phyloP scores from a whole-genome alignment of 345 rosid genomes.

The Dovyalis caffra region DNA sequence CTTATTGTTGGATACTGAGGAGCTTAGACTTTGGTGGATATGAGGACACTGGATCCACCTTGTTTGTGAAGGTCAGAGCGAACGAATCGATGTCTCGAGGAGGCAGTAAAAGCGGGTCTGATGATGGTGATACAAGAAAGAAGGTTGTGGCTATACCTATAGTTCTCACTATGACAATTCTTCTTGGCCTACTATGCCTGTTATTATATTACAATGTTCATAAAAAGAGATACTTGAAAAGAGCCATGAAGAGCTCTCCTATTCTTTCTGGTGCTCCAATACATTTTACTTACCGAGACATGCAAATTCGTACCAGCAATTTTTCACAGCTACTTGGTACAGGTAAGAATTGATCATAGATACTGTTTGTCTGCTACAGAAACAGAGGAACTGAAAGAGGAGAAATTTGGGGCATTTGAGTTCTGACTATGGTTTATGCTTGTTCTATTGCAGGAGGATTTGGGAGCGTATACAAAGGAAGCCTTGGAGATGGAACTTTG shows the following conservation, averaged over 20 bases:
- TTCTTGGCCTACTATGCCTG: conserved; percentile 59
- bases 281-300: conserved; percentile 64
- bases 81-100: conserved; percentile 36
- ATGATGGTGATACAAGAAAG: conserved; percentile 13
- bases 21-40: conserved; percentile 78
- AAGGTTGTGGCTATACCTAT: conserved; percentile 63
- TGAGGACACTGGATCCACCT: conserved; percentile 69
- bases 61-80: conserved; percentile 63
- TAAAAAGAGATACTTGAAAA: conserved; percentile 50
- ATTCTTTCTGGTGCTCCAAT: conserved; percentile 65
- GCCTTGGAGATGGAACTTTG: conserved; percentile 27
- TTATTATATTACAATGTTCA: conserved; percentile 64
- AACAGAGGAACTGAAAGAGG: conserved; percentile 12
- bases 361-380: neutral
- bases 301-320: conserved; percentile 61
- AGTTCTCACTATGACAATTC: conserved; percentile 55
- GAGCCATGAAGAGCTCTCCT: conserved; percentile 47
- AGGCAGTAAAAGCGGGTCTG: conserved; percentile 8
- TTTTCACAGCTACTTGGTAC: conserved; percentile 79
- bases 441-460: conserved; percentile 33
- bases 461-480: conserved; percentile 34
- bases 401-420: neutral
- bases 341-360: conserved; percentile 35
- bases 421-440: neutral
- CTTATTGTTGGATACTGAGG: conserved; percentile 84